Evolutionary conservation across 257 asterid species (phyloP).

Genomic region (Capsicum pubescens): DNA sequence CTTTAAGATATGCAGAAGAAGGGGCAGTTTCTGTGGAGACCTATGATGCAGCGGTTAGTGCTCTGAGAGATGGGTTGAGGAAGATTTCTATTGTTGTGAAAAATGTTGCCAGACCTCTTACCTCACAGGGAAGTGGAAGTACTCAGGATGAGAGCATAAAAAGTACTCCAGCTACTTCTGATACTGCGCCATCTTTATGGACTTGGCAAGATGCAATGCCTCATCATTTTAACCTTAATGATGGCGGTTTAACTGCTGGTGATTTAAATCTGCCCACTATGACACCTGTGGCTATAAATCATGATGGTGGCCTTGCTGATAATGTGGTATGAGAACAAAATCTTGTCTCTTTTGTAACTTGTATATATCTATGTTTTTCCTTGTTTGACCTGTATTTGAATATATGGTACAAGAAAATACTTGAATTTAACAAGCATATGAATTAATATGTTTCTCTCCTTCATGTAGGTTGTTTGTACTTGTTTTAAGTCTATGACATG

Average conservation of each 20-base stretch:
- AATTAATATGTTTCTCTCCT: background rate
- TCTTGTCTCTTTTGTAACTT: conserved; percentile 14
- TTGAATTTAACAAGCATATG: background rate
- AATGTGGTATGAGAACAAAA: conserved; percentile 49
- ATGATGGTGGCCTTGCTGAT: conserved; percentile 67
- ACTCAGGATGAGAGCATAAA: conserved; percentile 52
- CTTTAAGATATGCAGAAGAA: conserved; percentile 66
- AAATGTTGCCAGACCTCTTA: conserved; percentile 52
- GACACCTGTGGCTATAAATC: conserved; percentile 65
- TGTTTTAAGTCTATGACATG: conserved; percentile 82
- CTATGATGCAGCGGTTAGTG: conserved; percentile 60
- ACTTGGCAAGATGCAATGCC: conserved; percentile 65
- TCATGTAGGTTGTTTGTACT: conserved; percentile 66
- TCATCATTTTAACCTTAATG: conserved; percentile 59
- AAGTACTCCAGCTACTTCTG: conserved; percentile 49
- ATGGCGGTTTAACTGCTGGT: conserved; percentile 48
- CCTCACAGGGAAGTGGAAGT: conserved; percentile 51
- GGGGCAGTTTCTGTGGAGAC: conserved; percentile 69
- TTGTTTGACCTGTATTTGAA: conserved; percentile 23
- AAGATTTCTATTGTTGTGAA: conserved; percentile 59
- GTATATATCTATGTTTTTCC: background rate
- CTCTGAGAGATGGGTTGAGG: conserved; percentile 63
- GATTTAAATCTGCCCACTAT: conserved; percentile 59
- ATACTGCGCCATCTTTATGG: conserved; percentile 58
- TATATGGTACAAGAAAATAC: background rate